Percentiles rank a stretch among this genome's conserved stretches.
These are phyloP conservation scores for Malus hybrid DNA, from an alignment of 331 rosid genomes.

Conservation along the genomic window DNA sequence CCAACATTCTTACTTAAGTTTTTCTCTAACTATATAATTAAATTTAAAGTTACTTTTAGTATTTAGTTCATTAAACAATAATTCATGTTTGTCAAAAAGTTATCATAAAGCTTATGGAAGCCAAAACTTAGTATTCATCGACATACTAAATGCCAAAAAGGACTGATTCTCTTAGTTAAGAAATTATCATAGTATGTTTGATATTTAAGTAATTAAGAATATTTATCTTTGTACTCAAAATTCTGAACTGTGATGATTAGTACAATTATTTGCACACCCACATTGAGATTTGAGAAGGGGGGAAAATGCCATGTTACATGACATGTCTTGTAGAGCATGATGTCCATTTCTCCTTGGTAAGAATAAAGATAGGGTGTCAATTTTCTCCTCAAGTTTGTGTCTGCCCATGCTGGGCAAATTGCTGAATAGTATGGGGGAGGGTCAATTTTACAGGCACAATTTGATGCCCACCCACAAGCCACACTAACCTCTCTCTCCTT, in stretches of 20 bases:
- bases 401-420: constrained; percentile 30
- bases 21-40: not conserved
- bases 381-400: constrained; percentile 15
- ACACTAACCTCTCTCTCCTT: constrained; percentile 24
- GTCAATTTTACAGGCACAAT: constrained; percentile 45
- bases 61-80: not conserved
- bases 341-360: not conserved
- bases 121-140: not conserved
- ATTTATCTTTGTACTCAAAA: no score
- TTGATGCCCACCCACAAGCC: constrained; percentile 49
- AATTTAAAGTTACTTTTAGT: no score
- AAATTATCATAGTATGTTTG: no score
- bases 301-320: not conserved
- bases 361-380: constrained; percentile 17
- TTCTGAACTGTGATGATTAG: not conserved
- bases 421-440: constrained; percentile 25
- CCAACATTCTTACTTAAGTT: no score
- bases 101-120: not conserved
- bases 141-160: no score
- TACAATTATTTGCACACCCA: not conserved
- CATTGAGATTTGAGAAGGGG: not conserved
- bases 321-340: not conserved
- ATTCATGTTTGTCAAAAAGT: not conserved
- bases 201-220: no score
- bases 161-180: no score